These are phyloP conservation scores for Halenospora varia DNA, from an alignment of 495 filamentous ascomycete species.

Conservation along the genomic window DNA sequence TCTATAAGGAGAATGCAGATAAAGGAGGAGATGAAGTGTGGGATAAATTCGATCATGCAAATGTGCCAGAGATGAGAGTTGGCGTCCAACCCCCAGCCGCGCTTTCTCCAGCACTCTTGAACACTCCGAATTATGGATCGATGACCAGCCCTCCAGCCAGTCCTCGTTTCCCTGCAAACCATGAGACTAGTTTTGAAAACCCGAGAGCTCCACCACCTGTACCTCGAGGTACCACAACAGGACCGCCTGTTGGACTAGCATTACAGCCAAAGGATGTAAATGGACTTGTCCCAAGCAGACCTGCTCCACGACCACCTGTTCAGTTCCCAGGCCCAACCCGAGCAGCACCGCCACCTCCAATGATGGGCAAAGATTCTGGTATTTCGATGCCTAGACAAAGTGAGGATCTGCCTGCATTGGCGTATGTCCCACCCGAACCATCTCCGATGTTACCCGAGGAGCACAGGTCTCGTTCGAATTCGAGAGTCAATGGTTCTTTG, in stretches of 20 bases:
- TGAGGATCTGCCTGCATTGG: constrained; percentile 42
- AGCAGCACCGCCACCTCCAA: constrained; percentile 39
- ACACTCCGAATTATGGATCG: constrained; percentile 38
- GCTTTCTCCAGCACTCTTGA: constrained; percentile 35
- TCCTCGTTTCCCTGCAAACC: constrained; percentile 86
- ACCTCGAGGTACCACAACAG: constrained; percentile 50
- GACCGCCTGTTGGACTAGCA: constrained; percentile 8
- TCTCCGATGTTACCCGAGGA: constrained; percentile 51
- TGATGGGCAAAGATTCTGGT: constrained; percentile 46
- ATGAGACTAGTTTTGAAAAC: constrained; percentile 95
- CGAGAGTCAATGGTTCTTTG: constrained; percentile 42
- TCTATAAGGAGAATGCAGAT: constrained; percentile 90
- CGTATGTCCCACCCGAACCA: constrained; percentile 40
- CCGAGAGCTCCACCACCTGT: constrained; percentile 90
- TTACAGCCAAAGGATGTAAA: constrained; percentile 43
- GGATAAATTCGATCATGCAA: constrained; percentile 91
- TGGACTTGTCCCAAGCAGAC: constrained; percentile 58
- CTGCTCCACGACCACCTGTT: constrained; percentile 61
- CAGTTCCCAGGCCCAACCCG: constrained; percentile 31
- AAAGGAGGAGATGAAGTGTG: constrained; percentile 77
- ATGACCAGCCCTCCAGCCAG: constrained; percentile 81
- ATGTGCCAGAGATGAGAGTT: constrained; percentile 51
- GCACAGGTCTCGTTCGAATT: constrained; percentile 48
- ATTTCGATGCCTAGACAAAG: constrained; percentile 49
- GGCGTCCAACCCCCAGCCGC: constrained; percentile 37